Conservation (phyloP, 2,329 filamentous ascomycete genomes). For the Sclerotinia spermophila region DNA sequence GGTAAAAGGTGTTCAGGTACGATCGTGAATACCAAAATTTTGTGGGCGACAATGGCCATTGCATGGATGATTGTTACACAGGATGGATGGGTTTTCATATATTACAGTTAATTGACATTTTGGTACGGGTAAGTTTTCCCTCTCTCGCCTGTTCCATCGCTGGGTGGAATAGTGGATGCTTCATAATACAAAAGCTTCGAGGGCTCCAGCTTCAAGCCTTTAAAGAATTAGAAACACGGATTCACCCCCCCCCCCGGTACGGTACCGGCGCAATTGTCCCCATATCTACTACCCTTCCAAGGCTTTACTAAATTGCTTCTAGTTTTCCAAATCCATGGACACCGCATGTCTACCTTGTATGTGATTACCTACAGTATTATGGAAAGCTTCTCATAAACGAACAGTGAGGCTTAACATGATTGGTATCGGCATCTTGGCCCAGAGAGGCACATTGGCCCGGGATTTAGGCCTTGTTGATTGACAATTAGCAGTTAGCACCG, state of each 20-base stretch:
- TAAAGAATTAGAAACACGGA: conserved; percentile 6
- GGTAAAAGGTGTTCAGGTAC: background rate
- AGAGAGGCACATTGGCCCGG: conserved; percentile 20
- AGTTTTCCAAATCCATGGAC: conserved; percentile 1
- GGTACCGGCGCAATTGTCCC: background rate
- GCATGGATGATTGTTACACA: background rate
- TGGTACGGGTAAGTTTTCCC: background rate
- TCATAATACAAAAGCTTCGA: background rate
- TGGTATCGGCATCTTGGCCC: conserved; percentile 20
- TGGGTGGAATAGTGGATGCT: background rate
- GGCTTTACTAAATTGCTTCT: background rate
- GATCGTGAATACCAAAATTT: background rate
- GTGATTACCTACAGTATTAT: background rate
- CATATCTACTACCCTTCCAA: background rate
- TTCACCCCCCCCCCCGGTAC: background rate
- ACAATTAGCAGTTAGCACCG: conserved; percentile 4
- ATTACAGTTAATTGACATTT: background rate
- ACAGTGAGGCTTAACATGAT: conserved; percentile 8
- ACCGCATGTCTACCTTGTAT: background rate
- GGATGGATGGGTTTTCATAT: background rate
- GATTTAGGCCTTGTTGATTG: background rate
- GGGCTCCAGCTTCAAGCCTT: conserved; percentile 6
- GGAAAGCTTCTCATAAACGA: background rate
- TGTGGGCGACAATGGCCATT: conserved; percentile 1
- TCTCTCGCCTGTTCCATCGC: background rate